Evolutionary conservation across 768 basidiomycete species (phyloP).

Genomic region (Pisolithus orientalis): DNA sequence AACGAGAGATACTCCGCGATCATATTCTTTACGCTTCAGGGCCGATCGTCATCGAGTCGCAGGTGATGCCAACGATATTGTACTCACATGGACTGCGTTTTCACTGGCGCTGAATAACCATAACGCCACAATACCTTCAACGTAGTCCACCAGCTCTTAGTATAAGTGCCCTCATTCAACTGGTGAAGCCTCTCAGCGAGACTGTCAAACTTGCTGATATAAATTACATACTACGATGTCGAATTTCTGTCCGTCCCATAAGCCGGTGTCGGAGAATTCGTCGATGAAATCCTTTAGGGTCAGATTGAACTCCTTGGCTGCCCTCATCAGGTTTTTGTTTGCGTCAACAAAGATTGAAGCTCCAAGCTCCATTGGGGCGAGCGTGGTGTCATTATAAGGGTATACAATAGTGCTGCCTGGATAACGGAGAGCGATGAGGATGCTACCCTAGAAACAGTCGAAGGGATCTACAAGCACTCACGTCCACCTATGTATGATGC

Average conservation of each 20-base stretch:
- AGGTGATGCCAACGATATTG: neutral
- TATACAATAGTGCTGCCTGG: constrained; percentile 74
- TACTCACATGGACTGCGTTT: constrained; percentile 51
- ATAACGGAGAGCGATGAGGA: constrained; percentile 2
- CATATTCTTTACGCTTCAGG: constrained; percentile 47
- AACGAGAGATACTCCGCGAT: constrained; percentile 47
- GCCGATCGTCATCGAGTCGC: constrained; percentile 1
- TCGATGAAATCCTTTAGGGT: constrained; percentile 46
- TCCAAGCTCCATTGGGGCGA: constrained; percentile 73
- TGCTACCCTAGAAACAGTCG: neutral
- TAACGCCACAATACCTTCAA: constrained; percentile 75
- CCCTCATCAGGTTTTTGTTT: constrained; percentile 70
- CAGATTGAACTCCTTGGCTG: constrained; percentile 75
- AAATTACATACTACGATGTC: constrained; percentile 48
- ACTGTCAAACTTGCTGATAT: no score
- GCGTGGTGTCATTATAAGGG: constrained; percentile 55
- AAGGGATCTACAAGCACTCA: constrained; percentile 38
- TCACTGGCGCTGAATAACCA: constrained; percentile 55
- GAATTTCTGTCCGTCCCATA: constrained; percentile 82
- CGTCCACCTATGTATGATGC: constrained; percentile 76
- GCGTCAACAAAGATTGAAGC: constrained; percentile 80
- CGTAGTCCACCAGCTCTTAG: constrained; percentile 60
- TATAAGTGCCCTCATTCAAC: constrained; percentile 36
- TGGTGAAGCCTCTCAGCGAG: constrained; percentile 10
- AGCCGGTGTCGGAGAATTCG: constrained; percentile 44